Evolutionary conservation across 768 basidiomycete species (phyloP).

Genomic region (Favolaschia claudopus): DNA sequence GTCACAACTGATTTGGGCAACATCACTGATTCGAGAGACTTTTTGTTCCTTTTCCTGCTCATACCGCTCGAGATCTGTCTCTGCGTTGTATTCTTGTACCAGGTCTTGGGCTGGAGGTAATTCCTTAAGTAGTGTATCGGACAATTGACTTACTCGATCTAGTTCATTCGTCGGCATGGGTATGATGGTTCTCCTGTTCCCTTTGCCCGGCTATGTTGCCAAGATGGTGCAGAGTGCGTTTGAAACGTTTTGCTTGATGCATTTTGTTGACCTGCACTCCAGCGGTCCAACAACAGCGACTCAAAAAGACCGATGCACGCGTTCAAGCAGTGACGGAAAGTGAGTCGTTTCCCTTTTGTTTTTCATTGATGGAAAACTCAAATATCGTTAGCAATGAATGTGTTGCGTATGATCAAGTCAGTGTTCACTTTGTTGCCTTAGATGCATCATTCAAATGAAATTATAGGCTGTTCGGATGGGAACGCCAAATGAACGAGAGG

Average conservation of each 20-base stretch:
- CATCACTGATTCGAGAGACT: slow-evolving; percentile 24
- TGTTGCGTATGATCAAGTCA: slow-evolving; percentile 72
- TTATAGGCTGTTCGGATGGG: slow-evolving; percentile 64
- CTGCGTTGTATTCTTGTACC: slow-evolving; percentile 54
- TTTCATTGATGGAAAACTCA: slow-evolving; percentile 5
- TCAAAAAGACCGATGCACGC: slow-evolving; percentile 67
- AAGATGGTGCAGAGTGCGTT: slow-evolving; percentile 48
- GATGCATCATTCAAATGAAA: not conserved
- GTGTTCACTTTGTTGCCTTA: not conserved
- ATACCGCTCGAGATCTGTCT: slow-evolving; percentile 50
- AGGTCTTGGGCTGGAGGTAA: slow-evolving; percentile 59
- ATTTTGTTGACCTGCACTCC: not conserved
- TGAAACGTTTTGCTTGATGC: not conserved
- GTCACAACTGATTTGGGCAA: not conserved
- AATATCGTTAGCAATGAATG: slow-evolving; percentile 57
- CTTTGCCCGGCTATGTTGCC: slow-evolving; percentile 65
- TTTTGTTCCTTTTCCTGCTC: slow-evolving; percentile 18
- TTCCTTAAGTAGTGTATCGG: not conserved
- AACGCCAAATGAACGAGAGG: slow-evolving; percentile 62
- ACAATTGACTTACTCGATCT: not conserved
- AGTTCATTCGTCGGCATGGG: slow-evolving; percentile 67
- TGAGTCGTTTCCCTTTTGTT: slow-evolving; percentile 39
- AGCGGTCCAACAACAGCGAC: slow-evolving; percentile 54
- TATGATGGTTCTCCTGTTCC: slow-evolving; percentile 45
- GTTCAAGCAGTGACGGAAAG: slow-evolving; percentile 71